These are phyloP conservation scores for Obelidium mucronatum DNA, from an alignment of 192 early-diverging fungal genomes.

Conservation along the genomic window DNA sequence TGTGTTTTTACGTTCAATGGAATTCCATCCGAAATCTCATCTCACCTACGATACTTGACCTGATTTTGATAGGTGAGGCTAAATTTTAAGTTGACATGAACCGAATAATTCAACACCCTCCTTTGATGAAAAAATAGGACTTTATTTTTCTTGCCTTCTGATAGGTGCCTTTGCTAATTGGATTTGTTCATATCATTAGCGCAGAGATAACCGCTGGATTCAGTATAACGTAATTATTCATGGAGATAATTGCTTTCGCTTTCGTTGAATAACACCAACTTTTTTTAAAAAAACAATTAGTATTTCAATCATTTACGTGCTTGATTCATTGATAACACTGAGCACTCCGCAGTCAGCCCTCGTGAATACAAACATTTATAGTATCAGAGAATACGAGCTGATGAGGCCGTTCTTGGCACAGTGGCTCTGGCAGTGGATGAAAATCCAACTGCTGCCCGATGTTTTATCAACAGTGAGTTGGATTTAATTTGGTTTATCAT, in stretches of 20 bases:
- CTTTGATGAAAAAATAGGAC: too few relatives aligned
- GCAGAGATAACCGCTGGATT: background rate
- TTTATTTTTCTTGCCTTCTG: background rate
- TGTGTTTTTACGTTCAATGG: background rate
- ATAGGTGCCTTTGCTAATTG: background rate
- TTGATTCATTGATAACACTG: too few relatives aligned
- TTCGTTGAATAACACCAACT: background rate
- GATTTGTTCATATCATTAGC: background rate
- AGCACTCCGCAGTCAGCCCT: background rate
- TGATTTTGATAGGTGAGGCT: background rate
- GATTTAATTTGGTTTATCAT: background rate
- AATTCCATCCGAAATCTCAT: constrained; percentile 8
- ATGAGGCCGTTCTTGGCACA: background rate
- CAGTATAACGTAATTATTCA: background rate
- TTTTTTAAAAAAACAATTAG: too few relatives aligned
- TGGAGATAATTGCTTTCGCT: background rate
- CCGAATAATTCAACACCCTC: background rate
- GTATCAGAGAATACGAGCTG: constrained; percentile 1
- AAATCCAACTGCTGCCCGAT: constrained; percentile 3
- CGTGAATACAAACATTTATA: background rate
- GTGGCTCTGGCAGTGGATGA: background rate
- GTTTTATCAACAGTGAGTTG: constrained; percentile 13
- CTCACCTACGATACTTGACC: background rate
- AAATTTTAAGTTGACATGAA: background rate
- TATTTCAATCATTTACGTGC: too few relatives aligned